These are phyloP conservation scores for Thalassiosira exigua DNA, from an alignment of 352 stramenopile species.

Conservation along the genomic window DNA sequence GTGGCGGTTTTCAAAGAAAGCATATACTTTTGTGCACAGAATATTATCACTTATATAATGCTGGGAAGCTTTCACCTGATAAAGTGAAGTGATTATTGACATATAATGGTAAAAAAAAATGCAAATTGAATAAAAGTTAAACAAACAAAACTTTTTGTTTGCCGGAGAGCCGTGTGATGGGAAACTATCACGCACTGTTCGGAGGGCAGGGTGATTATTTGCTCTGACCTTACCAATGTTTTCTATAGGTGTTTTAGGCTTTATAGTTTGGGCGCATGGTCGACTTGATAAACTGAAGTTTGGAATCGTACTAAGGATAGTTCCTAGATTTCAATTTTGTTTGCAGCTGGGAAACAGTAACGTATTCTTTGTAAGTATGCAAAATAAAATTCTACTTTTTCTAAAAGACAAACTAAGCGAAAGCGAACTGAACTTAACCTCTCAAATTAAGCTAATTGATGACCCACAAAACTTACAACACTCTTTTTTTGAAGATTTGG, in stretches of 20 bases:
- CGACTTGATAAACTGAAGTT: no score
- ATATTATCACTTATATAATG: neutral
- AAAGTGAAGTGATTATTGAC: conserved; percentile 8
- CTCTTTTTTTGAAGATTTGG: no score
- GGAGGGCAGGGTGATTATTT: conserved; percentile 6
- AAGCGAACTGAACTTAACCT: no score
- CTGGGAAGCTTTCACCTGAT: neutral
- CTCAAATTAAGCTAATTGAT: no score
- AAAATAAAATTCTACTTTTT: no score
- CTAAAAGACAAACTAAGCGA: no score
- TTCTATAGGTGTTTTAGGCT: conserved; percentile 42
- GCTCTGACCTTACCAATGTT: conserved; percentile 16
- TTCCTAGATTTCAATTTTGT: no score
- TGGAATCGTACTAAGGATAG: no score
- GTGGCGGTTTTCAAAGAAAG: conserved; percentile 9
- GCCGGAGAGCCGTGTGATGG: conserved; percentile 18
- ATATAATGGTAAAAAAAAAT: conserved; percentile 15
- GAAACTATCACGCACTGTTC: conserved; percentile 22
- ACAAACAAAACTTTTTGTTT: conserved; percentile 23
- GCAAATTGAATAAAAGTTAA: conserved; percentile 22
- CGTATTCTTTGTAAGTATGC: no score
- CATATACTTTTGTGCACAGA: conserved; percentile 12
- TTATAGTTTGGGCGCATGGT: conserved; percentile 58
- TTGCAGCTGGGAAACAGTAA: no score
- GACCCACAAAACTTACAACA: no score